Base-by-base conservation (phyloP, 208 protist species). In the Leishmania tarentolae region DNA sequence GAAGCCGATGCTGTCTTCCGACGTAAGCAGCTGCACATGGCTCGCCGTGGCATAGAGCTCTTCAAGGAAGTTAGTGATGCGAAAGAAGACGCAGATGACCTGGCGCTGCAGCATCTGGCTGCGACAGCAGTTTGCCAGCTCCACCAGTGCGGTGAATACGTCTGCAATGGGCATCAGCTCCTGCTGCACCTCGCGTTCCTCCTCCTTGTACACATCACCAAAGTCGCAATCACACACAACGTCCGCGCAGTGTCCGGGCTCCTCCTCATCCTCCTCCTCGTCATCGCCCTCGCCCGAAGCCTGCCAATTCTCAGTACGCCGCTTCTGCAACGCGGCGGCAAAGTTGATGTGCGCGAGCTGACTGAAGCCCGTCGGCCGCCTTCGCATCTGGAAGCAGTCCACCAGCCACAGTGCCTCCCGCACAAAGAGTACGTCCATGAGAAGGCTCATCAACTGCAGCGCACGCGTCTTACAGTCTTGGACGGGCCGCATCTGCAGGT, bases 11-110 rank as follows among this genome's bases (percentile, higher is more conserved):
- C 89, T 92, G 21, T 75, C 78, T 19, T 79, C 59, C 8, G 89
- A 88, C 2, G 82, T 88, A 40, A 92, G 83, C 77, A 92, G 81
- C 81, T 92, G 86, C 80, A 92, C 86, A 13, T 80, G 82, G 9
- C 52, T 82, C 53, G 85, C 86, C 3, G 81, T 83, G 8, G 56
- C 53, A 53, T 84, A 78, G 31, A 90, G 76, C 80, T 90, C 86
- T 40, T 83, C 68, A 8, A 87, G 47, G 42, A 86, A 86, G 68
- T 87, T 88, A 0, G 89, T 88, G 42, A 86, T 37, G 37, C 86
- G 83, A 47, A 87, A 86, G 57, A 89, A 90, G 47, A 90, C 28
- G 75, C 63, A 86, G 75, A 90, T 87, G 5, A 75, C 50, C 37
- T 84, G 72, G 11, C 80, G 65, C n/a, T 86, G 89, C 52, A 90